Evolutionary conservation across 1,284 basidiomycete genomes (phyloP).

Genomic region (Marasmius oreades): DNA sequence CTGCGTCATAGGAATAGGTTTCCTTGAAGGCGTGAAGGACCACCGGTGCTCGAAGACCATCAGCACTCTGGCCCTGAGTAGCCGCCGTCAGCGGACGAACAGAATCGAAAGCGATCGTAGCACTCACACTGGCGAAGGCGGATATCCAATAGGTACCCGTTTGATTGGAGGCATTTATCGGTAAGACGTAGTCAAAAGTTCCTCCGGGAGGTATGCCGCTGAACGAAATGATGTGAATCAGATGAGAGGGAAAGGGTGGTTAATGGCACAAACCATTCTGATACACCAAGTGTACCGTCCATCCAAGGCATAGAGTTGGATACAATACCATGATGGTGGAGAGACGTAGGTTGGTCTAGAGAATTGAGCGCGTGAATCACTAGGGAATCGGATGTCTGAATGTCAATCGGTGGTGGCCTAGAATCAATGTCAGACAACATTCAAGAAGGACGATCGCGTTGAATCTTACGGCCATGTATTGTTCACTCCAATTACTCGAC

Average conservation of each 20-base stretch:
- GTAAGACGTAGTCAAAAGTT: slow-evolving; percentile 76
- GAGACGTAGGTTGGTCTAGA: slow-evolving; percentile 56
- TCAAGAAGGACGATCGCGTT: slow-evolving; percentile 18
- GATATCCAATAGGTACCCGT: slow-evolving; percentile 90
- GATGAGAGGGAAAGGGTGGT: background rate
- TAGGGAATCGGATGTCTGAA: slow-evolving; percentile 70
- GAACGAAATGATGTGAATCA: background rate
- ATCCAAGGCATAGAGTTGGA: slow-evolving; percentile 84
- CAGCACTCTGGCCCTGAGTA: slow-evolving; percentile 77
- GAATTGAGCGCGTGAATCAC: slow-evolving; percentile 75
- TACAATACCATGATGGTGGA: slow-evolving; percentile 92
- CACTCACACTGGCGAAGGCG: slow-evolving; percentile 53
- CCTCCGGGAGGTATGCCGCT: slow-evolving; percentile 82
- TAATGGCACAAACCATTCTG: slow-evolving; percentile 66
- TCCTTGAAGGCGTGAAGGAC: slow-evolving; percentile 67
- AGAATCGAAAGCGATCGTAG: background rate
- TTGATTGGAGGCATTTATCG: slow-evolving; percentile 65
- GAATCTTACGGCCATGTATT: slow-evolving; percentile 85
- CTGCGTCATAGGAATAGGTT: slow-evolving; percentile 79
- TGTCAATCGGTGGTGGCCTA: slow-evolving; percentile 76
- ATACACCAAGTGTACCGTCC: slow-evolving; percentile 81
- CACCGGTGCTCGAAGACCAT: slow-evolving; percentile 80
- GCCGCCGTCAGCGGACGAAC: background rate
- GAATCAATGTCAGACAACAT: background rate
- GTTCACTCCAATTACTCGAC: slow-evolving; percentile 84